These are phyloP conservation scores for Arachis stenosperma DNA, from an alignment of 306 rosid species.

Conservation along the genomic window DNA sequence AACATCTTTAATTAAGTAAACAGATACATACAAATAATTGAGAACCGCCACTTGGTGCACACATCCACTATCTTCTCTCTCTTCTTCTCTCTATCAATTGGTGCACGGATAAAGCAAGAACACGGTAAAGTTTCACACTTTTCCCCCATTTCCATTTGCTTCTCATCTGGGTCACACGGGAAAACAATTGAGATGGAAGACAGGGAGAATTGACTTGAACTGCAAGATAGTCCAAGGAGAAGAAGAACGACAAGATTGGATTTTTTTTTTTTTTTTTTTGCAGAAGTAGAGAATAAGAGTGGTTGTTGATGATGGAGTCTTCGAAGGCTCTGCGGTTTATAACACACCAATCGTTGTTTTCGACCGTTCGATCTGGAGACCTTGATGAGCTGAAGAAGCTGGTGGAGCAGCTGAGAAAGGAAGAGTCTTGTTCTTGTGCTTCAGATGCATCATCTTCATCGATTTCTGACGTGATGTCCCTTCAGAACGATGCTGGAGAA, in stretches of 20 bases:
- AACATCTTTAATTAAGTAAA: background rate
- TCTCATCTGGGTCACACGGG: constrained; percentile 14
- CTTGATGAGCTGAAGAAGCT: constrained; percentile 53
- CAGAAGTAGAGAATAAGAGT: background rate
- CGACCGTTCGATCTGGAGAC: constrained; percentile 84
- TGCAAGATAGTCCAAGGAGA: background rate
- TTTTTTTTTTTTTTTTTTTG: background rate
- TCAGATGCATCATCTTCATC: constrained; percentile 45
- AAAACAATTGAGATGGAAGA: background rate
- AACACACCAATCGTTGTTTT: constrained; percentile 71
- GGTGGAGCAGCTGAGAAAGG: constrained; percentile 57
- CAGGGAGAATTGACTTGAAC: constrained; percentile 6
- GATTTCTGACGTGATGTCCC: constrained; percentile 66
- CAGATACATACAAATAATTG: constrained; percentile 20
- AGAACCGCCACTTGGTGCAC: constrained; percentile 27
- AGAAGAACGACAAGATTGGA: background rate
- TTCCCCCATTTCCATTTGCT: background rate
- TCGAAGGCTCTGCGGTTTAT: constrained; percentile 69
- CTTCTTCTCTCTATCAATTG: background rate
- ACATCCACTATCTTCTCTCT: constrained; percentile 8
- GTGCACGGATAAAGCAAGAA: background rate
- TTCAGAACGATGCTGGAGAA: constrained; percentile 85
- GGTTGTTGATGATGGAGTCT: constrained; percentile 60
- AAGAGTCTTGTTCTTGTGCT: constrained; percentile 36
- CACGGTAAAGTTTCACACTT: background rate